Evolutionary conservation across 192 early-diverging fungal genomes (phyloP), one percentile per base, ranked within the genome.

Genomic region (Endogone sp.): DNA sequence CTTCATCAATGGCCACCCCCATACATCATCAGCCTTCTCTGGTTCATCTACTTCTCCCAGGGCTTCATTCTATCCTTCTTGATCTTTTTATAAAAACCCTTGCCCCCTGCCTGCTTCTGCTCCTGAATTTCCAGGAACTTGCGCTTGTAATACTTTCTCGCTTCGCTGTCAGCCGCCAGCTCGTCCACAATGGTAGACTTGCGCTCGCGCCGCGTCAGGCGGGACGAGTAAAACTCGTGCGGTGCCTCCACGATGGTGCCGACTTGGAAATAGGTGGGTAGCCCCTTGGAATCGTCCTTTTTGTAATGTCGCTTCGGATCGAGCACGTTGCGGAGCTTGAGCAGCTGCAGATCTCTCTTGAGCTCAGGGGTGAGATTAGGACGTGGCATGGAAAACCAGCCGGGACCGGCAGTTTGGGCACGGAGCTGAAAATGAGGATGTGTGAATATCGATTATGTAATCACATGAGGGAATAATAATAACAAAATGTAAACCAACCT

Each of bases 221-320:
- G 87, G 4, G 86, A 82, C n/a, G 92, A 91, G 74, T 88, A 94
- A 76, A 92, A 96, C 68, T 98, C 95, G 2, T 91, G 88, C 24
- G 92, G 87, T 8, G 90, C 92, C 63, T 94, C 92, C 11, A 98
- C 75, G 26, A 99, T 82, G 0, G 93, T 97, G n/a, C 96, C 97
- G 31, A 95, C 83, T 72, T 98, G 93, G 84, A 99, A 97, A 74
- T 92, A 93, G 71, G 94, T 96, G 29, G 97, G 95, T 16, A 90
- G 70, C 21, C 74, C 80, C 23, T 80, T 71, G 60, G 85, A 84
- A 32, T 87, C 89, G 59, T 84, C 84, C 64, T 91, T 89, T 66
- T 96, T 96, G 72, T 96, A 98, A 69, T 93, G 92, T 29, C 91
- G 85, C 77, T 95, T 98, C 21, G 93, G 93, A 76, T 99, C 95